phyloP scores from a whole-genome alignment of 306 rosid genomes.

The Inga oerstediana region DNA sequence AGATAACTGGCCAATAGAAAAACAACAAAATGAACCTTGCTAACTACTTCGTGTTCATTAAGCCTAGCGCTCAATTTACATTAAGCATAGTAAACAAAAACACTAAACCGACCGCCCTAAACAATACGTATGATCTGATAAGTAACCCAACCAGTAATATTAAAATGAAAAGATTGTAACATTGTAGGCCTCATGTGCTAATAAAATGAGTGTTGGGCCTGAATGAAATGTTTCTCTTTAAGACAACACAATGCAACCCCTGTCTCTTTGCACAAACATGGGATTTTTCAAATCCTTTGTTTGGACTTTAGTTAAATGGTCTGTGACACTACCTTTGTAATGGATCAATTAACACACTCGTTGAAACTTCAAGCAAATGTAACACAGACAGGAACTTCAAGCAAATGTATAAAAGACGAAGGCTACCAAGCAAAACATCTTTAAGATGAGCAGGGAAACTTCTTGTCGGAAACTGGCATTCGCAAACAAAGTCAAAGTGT shows the following conservation, averaged over 20 bases:
- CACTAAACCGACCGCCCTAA: neutral
- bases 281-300: too few relatives aligned
- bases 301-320: too few relatives aligned
- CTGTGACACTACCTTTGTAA: too few relatives aligned
- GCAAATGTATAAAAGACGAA: constrained; percentile 42
- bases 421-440: constrained; percentile 41
- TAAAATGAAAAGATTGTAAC: too few relatives aligned
- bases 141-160: too few relatives aligned
- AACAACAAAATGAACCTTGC: neutral
- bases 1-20: neutral
- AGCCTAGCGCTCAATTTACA: neutral
- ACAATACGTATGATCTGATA: neutral
- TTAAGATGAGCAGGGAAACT: constrained; percentile 48
- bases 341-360: too few relatives aligned
- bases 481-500: constrained; percentile 70
- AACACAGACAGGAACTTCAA: constrained; percentile 15
- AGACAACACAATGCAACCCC: too few relatives aligned
- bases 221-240: too few relatives aligned
- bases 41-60: neutral
- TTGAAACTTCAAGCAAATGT: neutral
- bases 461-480: constrained; percentile 48
- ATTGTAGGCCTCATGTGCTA: too few relatives aligned
- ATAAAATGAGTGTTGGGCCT: too few relatives aligned
- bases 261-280: too few relatives aligned
- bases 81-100: neutral